Evolutionary conservation across 768 basidiomycete species (phyloP), one percentile per base, ranked within the genome.

Genomic region (Wakefieldia striispora): DNA sequence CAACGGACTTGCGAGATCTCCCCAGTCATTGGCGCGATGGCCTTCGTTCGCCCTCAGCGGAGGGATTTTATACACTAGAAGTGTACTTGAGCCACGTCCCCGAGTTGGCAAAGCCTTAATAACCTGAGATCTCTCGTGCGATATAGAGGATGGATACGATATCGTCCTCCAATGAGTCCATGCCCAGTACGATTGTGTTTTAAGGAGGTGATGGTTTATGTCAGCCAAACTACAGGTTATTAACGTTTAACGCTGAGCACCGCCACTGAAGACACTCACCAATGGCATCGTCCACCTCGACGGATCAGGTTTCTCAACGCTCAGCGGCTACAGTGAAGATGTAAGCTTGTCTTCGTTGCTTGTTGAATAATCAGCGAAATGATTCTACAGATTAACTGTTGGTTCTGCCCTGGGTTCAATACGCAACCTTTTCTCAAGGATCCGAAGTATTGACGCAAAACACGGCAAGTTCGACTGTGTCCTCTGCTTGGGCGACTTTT

Each of bases 11-110:
- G 79, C 79, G 36, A 95, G 79, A 68, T 93, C 88, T 14, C 93
- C 91, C 94, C 94, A 97, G 56, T 93, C 90, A 47, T 84, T 86
- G 11, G 94, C 94, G 45, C 91, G 86, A 70, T 95, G 88, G 9
- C 94, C 94, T 63, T 93, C 89, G 60, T 92, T 88, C 34, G 78
- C 79, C 62, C 82, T 91, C 61, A 94, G 73, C 40, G 93, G 84
- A 2, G 94, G 94, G 40, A 97, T 91, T 73, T 86, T 91, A 76
- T 86, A 95, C 33, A 95, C 94, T 95, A 19, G 54, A 44, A 34
- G 17, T 38, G 54, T 64, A 45, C 51, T 54, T 58, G 49, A 63
- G 53, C 39, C 53, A 50, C 45, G 43, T 52, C 45, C 47, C 53
- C 43, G 33, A 56, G 39, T 45, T 36, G 44, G n/a, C 40, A 54